Base-by-base conservation (phyloP, 2,329 filamentous ascomycete genomes). In the Alternaria brassicae region DNA sequence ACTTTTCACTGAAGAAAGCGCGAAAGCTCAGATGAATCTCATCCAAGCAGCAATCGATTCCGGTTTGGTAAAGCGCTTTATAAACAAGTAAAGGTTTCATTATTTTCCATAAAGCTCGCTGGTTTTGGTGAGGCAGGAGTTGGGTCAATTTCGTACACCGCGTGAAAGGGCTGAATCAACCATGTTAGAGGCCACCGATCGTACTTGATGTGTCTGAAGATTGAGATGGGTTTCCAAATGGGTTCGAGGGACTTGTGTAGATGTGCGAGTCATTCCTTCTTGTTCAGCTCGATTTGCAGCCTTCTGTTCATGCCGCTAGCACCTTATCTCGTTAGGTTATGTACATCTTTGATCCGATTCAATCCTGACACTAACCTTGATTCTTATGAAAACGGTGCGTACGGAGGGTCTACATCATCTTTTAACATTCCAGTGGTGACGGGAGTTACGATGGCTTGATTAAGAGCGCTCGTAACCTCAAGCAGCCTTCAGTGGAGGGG, bases 1-100 rank as follows among this genome's bases (percentile, higher is more conserved):
- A 6, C 51, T 64, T 15, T 32, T 45, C 27, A 41, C 48, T 12
- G 54, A 67, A 34, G 58, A 62, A 28, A 36, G 10, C 15, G 54
- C 39, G 25, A 19, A 56, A 19, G 34, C 61, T 9, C 63, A 69
- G 47, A 44, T 68, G 7, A 58, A 60, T 32, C 67, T 70, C 39
- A 63, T 70, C 37, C n/a, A 48, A n/a, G 68, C 62, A 10, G 60
- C 68, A 7, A 37, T 51, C 12, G 47, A 55, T 12, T 59, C 65
- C 15, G 37, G 40, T 13, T 54, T 44, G 3, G 63, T 66, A 6
- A 63, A 59, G 25, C 41, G 52, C 10, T 68, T 66, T 40, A 54
- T 69, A 25, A 67, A 61, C 58, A 57, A 63, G 27, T 69, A 57
- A n/a, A n/a, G n/a, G n/a, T n/a, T n/a, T n/a, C n/a, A n/a, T n/a